These are phyloP conservation scores for Kandelia obovata DNA, from an alignment of 345 rosid species.

Conservation along the genomic window DNA sequence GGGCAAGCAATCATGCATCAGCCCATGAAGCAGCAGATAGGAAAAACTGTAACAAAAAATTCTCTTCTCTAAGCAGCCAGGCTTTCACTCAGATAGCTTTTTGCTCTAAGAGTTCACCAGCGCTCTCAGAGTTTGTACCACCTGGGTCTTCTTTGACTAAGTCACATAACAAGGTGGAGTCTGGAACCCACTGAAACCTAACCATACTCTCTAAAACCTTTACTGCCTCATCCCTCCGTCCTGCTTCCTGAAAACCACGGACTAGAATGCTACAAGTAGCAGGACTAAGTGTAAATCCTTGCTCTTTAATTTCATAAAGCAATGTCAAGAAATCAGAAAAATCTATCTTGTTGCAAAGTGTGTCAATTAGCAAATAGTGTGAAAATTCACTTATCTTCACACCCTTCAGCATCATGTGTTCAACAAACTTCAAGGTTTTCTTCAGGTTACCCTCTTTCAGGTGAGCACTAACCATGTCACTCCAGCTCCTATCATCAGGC, in stretches of 20 bases:
- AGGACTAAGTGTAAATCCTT: constrained; percentile 42
- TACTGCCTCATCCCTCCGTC: constrained; percentile 45
- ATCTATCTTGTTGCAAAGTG: constrained; percentile 22
- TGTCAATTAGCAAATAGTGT: constrained; percentile 27
- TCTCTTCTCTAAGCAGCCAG: constrained; percentile 16
- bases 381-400: constrained; percentile 27
- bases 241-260: constrained; percentile 41
- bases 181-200: constrained; percentile 47
- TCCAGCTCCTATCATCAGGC: constrained; percentile 58
- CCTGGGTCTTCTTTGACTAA: constrained; percentile 20
- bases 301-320: constrained; percentile 37
- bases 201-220: constrained; percentile 48
- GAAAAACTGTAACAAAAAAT: background rate
- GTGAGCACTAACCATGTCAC: constrained; percentile 46
- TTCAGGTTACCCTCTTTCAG: constrained; percentile 49
- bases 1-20: background rate
- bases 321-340: constrained; percentile 20
- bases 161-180: constrained; percentile 35
- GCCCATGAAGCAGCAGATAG: background rate
- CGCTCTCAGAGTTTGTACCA: constrained; percentile 10
- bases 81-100: constrained; percentile 11
- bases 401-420: constrained; percentile 46
- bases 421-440: constrained; percentile 44
- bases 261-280: constrained; percentile 47
- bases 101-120: constrained; percentile 25